Evolutionary conservation across 768 basidiomycete genomes (phyloP), one percentile per base, ranked within the genome.

Genomic region (Hypsizygus marmoreus): DNA sequence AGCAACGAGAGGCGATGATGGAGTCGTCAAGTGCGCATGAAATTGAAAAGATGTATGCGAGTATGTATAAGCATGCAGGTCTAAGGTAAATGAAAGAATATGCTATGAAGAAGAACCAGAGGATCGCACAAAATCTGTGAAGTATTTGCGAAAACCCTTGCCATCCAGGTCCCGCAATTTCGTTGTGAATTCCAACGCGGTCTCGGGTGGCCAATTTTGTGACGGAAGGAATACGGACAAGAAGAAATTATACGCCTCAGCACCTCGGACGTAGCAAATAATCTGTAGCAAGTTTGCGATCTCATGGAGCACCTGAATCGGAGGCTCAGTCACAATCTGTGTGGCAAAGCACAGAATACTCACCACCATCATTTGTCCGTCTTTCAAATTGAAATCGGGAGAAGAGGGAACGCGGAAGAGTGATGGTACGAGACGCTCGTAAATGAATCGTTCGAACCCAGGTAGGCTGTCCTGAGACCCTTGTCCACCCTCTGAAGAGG

Each of bases 381-480:
- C 93, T 60, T 90, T 91, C 54, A 87, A 72, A 60, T 94, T 95
- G 63, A 97, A 91, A 30, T 84, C 80, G 0, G 87, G 82, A 7
- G 77, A 72, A 9, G 89, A 84, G 1, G 92, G 81, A 4, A 97
- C 81, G 6, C 82, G 77, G 65, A 99, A 97, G 17, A 85, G 86
- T 2, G 82, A 71, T 9, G 92, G 90, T 40, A 98, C 72, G 25
- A 95, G 67, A 10, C 84, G 80, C 50, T 94, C 88, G 58, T 98
- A 98, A 23, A 95, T 79, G 62, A 95, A 95, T 11, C 81, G 79
- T 55, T 97, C 94, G 55, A 97, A 97, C 1, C 95, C 95, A 9
- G 93, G 92, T 33, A 98, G 66, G 9, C 74, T 69, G 40, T 66
- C 66, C 28, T 70, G 61, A 11, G 47, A 49, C 31, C 56, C 57